A percentile compares a stretch with the other conserved stretches of the same genome.
phyloP scores from a whole-genome alignment of 129 eudicot genomes.

The Logfia minima region DNA sequence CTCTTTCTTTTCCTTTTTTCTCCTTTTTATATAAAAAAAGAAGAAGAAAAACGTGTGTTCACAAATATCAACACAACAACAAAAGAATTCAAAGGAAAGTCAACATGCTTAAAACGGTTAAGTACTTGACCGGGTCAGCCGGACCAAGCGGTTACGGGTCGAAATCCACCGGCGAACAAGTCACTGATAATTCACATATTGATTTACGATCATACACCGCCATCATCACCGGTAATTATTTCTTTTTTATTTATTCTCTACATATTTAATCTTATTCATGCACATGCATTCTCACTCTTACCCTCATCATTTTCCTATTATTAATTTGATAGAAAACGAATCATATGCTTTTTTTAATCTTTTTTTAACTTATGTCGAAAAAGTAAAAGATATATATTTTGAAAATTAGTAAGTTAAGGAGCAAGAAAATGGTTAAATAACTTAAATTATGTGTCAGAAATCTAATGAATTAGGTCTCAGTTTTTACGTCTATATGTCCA shows the following conservation, averaged over 20 bases:
- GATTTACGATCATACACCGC: constrained; percentile 58
- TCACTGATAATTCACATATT: constrained; percentile 40
- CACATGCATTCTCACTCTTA: constrained; percentile 36
- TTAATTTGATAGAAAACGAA: constrained; percentile 1
- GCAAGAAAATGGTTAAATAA: neutral
- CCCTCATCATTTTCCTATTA: constrained; percentile 21
- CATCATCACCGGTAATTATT: constrained; percentile 69
- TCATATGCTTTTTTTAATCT: neutral
- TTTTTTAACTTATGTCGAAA: neutral
- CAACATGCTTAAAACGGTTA: constrained; percentile 63
- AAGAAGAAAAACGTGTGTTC: neutral
- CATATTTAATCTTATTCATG: constrained; percentile 10
- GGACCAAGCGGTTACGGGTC: constrained; percentile 95
- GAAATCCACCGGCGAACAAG: constrained; percentile 85
- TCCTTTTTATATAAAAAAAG: neutral
- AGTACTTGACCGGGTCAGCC: constrained; percentile 72
- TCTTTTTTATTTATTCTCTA: neutral
- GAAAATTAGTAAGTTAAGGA: too few relatives aligned
- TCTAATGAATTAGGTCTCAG: too few relatives aligned
- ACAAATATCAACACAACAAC: neutral
- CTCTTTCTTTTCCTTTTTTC: neutral
- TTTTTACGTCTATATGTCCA: too few relatives aligned
- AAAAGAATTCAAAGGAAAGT: neutral
- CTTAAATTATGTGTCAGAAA: too few relatives aligned
- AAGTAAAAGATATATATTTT: too few relatives aligned